Conservation (phyloP, 1,284 basidiomycete genomes). For the Ganoderma leucocontextum region DNA sequence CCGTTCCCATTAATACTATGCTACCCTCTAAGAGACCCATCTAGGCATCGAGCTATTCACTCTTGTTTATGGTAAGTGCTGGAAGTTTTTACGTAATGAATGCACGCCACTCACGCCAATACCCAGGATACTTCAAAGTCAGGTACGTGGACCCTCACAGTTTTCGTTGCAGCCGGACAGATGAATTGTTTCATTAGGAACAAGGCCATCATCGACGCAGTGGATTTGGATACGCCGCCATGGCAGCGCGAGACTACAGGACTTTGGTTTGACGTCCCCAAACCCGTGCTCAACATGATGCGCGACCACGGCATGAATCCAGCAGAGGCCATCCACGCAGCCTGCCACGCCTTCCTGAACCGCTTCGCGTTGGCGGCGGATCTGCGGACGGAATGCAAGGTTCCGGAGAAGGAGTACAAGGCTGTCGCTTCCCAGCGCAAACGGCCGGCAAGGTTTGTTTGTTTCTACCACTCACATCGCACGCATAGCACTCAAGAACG, state of each 20-base stretch:
- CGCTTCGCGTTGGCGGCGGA: constrained; percentile 78
- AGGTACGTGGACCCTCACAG: constrained; percentile 48
- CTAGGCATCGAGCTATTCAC: constrained; percentile 75
- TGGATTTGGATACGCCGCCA: constrained; percentile 83
- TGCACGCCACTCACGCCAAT: not conserved
- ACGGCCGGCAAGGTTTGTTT: constrained; percentile 74
- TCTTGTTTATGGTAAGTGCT: constrained; percentile 74
- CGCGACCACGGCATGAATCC: constrained; percentile 65
- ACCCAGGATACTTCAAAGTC: constrained; percentile 56
- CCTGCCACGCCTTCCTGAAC: constrained; percentile 86
- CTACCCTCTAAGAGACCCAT: not conserved
- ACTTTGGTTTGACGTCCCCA: constrained; percentile 88
- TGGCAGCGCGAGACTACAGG: constrained; percentile 83
- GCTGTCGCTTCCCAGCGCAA: constrained; percentile 67
- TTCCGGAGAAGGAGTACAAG: constrained; percentile 80
- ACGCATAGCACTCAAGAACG: not conserved
- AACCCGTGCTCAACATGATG: constrained; percentile 60
- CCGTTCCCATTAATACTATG: not conserved
- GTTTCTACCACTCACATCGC: not conserved
- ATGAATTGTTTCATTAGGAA: constrained; percentile 48
- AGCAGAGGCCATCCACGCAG: constrained; percentile 86
- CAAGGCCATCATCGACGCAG: constrained; percentile 76
- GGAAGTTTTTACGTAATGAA: constrained; percentile 35
- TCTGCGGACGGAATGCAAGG: constrained; percentile 89
- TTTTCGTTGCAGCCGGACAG: not conserved